Evolutionary conservation across 768 basidiomycete genomes (phyloP).

Genomic region (Boletellus emodensis): DNA sequence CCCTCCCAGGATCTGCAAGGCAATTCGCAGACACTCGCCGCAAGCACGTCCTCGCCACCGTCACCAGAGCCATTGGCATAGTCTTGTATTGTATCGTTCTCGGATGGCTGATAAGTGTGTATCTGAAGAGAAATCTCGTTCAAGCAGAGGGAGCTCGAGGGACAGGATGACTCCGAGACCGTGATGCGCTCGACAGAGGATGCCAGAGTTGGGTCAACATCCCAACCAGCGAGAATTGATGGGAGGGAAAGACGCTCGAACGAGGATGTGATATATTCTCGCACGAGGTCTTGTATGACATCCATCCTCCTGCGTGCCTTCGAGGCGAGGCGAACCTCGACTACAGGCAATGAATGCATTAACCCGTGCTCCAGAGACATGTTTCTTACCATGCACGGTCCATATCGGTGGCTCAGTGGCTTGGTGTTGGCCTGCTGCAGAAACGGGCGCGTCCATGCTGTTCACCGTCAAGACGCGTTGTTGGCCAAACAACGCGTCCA

Average conservation of each 20-base stretch:
- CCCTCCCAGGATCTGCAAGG: slow-evolving; percentile 85
- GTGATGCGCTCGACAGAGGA: slow-evolving; percentile 73
- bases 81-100: slow-evolving; percentile 67
- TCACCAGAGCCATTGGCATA: slow-evolving; percentile 61
- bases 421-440: slow-evolving; percentile 1
- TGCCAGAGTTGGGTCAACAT: slow-evolving; percentile 64
- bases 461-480: slow-evolving; percentile 16
- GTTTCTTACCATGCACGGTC: slow-evolving; percentile 61
- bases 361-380: not conserved
- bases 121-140: slow-evolving; percentile 67
- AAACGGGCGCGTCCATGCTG: slow-evolving; percentile 7
- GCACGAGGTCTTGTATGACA: slow-evolving; percentile 62
- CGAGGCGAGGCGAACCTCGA: slow-evolving; percentile 76
- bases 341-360: slow-evolving; percentile 35
- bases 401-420: slow-evolving; percentile 36
- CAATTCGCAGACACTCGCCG: slow-evolving; percentile 86
- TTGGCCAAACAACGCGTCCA: slow-evolving; percentile 51
- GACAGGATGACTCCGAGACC: slow-evolving; percentile 66
- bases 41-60: slow-evolving; percentile 65
- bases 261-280: slow-evolving; percentile 49
- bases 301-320: slow-evolving; percentile 73
- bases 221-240: slow-evolving; percentile 74
- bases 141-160: slow-evolving; percentile 50
- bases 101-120: slow-evolving; percentile 83
- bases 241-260: slow-evolving; percentile 68